A percentile compares a stretch with the other conserved stretches of the same genome.
Evolutionary conservation across 371 early-diverging fungal genomes (phyloP).

Genomic region (Rhizopus sp.): DNA sequence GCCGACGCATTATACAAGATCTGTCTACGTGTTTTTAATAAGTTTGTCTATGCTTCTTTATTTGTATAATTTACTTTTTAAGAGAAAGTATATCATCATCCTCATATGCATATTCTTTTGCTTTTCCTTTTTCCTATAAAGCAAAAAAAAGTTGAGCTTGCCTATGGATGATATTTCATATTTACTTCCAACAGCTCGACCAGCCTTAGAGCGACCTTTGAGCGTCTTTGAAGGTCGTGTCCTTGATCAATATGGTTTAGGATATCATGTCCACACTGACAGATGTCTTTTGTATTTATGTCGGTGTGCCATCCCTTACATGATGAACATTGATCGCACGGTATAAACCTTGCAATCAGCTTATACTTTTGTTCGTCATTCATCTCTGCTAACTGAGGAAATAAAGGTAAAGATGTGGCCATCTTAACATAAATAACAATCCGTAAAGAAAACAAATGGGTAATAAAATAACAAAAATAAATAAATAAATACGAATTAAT

Average conservation of each 20-base stretch:
- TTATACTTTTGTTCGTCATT: conserved; percentile 45
- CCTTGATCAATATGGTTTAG: conserved; percentile 36
- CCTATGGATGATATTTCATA: conserved; percentile 1
- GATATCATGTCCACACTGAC: conserved; percentile 41
- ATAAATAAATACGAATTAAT: neutral
- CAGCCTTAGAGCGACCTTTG: conserved; percentile 39
- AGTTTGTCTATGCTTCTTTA: neutral
- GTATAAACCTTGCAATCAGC: conserved; percentile 50
- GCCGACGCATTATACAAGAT: conserved; percentile 23
- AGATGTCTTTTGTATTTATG: conserved; percentile 20
- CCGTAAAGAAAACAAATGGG: neutral
- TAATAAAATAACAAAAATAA: neutral
- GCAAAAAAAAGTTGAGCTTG: neutral
- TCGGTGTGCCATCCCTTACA: conserved; percentile 46
- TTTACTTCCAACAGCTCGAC: conserved; percentile 43
- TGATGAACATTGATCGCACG: conserved; percentile 40
- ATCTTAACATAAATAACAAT: neutral
- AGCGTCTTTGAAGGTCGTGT: conserved; percentile 39
- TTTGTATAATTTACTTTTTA: conserved; percentile 35
- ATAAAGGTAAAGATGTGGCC: conserved; percentile 19
- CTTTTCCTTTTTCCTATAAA: conserved; percentile 50
- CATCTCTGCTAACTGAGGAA: conserved; percentile 31
- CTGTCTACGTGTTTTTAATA: conserved; percentile 13
- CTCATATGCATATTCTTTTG: conserved; percentile 46
- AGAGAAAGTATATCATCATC: conserved; percentile 51